Conservation (phyloP, 2,329 filamentous ascomycete genomes). For the Pleoardoris graminearum region DNA sequence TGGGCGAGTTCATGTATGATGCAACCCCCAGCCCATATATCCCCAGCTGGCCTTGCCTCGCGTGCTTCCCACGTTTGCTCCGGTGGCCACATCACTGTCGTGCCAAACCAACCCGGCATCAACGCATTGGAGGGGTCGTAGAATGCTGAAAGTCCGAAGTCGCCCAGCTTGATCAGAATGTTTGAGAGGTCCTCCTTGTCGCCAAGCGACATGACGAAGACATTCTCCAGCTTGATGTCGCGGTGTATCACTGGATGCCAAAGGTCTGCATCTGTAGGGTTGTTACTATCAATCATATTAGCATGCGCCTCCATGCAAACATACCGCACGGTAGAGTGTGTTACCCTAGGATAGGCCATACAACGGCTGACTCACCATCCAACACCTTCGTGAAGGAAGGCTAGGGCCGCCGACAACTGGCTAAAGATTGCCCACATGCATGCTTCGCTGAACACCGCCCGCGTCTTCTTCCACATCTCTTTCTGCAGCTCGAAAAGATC, state of each 20-base stretch:
- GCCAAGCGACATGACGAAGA: conserved; percentile 60
- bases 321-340: too few species aligned
- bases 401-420: conserved; percentile 19
- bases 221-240: conserved; percentile 95
- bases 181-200: conserved; percentile 11
- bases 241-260: conserved; percentile 90
- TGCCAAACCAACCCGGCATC: conserved; percentile 14
- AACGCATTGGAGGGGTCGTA: conserved; percentile 45
- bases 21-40: conserved; percentile 33
- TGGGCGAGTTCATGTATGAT: conserved; percentile 30
- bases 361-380: neutral
- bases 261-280: conserved; percentile 44
- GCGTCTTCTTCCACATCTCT: neutral
- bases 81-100: conserved; percentile 23
- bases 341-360: too few species aligned
- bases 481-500: conserved; percentile 17
- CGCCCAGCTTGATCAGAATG: conserved; percentile 64
- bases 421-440: conserved; percentile 22
- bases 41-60: conserved; percentile 15
- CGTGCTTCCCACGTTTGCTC: conserved; percentile 24
- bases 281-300: neutral
- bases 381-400: conserved; percentile 28
- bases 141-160: conserved; percentile 68
- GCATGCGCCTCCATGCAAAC: too few species aligned
- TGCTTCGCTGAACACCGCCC: conserved; percentile 12